A percentile compares a stretch with the other conserved stretches of the same genome.
Conservation (phyloP, 139 green algal species). For the Microglena sp. region DNA sequence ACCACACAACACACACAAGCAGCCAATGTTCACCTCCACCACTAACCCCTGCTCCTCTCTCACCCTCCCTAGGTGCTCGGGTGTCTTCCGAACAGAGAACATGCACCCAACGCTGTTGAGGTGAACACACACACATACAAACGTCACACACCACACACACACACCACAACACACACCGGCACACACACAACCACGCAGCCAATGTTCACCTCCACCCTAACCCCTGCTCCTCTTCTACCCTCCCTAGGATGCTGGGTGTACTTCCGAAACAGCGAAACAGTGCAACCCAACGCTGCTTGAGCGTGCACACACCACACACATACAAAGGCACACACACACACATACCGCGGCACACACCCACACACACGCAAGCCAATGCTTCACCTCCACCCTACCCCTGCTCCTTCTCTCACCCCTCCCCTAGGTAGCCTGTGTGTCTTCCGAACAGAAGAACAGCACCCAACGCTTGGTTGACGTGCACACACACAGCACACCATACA, state of each 20-base stretch:
- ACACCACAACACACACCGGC: not conserved
- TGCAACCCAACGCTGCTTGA: too few relatives aligned
- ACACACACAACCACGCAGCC: not conserved
- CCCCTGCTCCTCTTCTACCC: not conserved
- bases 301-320: too few relatives aligned
- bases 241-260: slow-evolving; percentile 34
- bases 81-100: slow-evolving; percentile 62
- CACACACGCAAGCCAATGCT: slow-evolving; percentile 3
- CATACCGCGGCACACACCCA: too few relatives aligned
- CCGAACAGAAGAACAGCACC: slow-evolving; percentile 71
- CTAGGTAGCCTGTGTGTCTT: too few relatives aligned
- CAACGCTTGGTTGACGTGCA: slow-evolving; percentile 44
- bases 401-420: too few relatives aligned
- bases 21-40: not conserved
- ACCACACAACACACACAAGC: not conserved
- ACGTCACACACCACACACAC: not conserved
- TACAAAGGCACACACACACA: too few relatives aligned
- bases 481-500: not conserved
- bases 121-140: not conserved
- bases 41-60: not conserved
- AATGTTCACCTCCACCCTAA: not conserved
- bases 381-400: not conserved
- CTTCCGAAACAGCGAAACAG: too few relatives aligned
- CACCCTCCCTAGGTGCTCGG: slow-evolving; percentile 29
- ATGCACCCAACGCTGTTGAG: slow-evolving; percentile 60